Evolutionary conservation across 106 monocot genomes (phyloP), one percentile per base, ranked within the genome.

Genomic region (Apostasia shenzhenica): DNA sequence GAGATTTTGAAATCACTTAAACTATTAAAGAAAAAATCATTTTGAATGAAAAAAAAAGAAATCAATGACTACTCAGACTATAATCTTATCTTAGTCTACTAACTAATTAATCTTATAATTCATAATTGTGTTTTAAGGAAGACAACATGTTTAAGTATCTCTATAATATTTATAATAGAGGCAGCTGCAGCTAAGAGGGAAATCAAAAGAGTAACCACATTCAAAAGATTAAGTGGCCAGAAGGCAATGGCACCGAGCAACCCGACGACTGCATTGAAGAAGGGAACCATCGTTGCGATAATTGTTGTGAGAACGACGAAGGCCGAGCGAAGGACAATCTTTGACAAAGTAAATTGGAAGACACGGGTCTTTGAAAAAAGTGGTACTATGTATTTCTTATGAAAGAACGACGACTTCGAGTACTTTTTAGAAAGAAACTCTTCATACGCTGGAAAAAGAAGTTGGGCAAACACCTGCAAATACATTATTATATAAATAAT

Each of bases 201-300:
- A 9, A 91, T 78, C 43, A 91, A 6, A 45, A 91, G 70, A 3
- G 82, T 68, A 1, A 55, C 70, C 42, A 58, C 41, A 67, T 69
- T 91, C 51, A 88, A 56, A 10, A 14, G 39, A 56, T 83, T 82
- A 54, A 91, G 70, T 1, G 90, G 90, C 86, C 86, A 86, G 66
- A 90, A 90, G n/a, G 90, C 78, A 3, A 91, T 5, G 0, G 90
- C 49, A 4, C 86, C 90, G 1, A 91, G 86, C 59, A 91, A 64
- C 0, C 86, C 84, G 1, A 91, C 69, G n/a, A 91, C 61, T 1
- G 86, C 90, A 42, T 91, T 91, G 81, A 91, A 86, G 81, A 90
- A 86, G 1, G 90, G 90, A n/a, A 90, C 73, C 78, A 86, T 70
- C 67, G 81, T 81, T 2, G 83, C 81, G 12, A 83, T 74, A 43